Base-by-base conservation (phyloP, 768 basidiomycete species). In the Cystobasidium ongulense region DNA sequence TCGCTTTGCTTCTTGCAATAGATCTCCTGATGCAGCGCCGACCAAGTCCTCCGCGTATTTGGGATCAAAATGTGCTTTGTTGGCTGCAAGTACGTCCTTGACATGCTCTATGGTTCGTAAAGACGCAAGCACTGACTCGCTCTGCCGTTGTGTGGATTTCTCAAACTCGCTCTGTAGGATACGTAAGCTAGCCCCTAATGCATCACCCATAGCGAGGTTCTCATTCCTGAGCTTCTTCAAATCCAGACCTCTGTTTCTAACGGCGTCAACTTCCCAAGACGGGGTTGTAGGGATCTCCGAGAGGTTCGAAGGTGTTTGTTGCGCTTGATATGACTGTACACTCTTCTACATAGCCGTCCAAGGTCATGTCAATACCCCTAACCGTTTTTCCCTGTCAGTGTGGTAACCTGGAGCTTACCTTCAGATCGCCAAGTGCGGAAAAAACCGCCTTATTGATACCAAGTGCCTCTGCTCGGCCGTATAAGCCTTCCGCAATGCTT, bases 391-490 rank as follows among this genome's bases (percentile, higher is more conserved):
- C 21, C 3, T 10, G 23, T 18, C 33, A 23, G 10, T 0, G 29
- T 7, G 1, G 11, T 7, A 31, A 7, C 17, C 1, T 17, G 10
- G 7, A 5, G 23, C 76, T 18, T 54, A 77, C 76, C 46, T 63
- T 53, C 23, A 79, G 68, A 43, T 78, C 78, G 36, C 73, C 64
- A 61, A 77, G 70, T 1, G 74, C 75, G 0, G 75, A 76, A 17
- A 65, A 50, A 35, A 79, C 27, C 0, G 77, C 78, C 70, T 75
- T 76, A 65, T 77, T 77, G 76, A 79, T 79, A 1, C 78, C 78
- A 17, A 79, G 27, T 5, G 78, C 77, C 57, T 79, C 78, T 0
- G 75, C 70, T 4, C 76, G 18, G 7, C 68, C 78, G 50, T 76
- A 76, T 0, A 79, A 70, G 0, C 76, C 77, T 54, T 77, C 78